Conservation (phyloP, 2,329 filamentous ascomycete genomes). For the Ceratocystis eucalypticola region DNA sequence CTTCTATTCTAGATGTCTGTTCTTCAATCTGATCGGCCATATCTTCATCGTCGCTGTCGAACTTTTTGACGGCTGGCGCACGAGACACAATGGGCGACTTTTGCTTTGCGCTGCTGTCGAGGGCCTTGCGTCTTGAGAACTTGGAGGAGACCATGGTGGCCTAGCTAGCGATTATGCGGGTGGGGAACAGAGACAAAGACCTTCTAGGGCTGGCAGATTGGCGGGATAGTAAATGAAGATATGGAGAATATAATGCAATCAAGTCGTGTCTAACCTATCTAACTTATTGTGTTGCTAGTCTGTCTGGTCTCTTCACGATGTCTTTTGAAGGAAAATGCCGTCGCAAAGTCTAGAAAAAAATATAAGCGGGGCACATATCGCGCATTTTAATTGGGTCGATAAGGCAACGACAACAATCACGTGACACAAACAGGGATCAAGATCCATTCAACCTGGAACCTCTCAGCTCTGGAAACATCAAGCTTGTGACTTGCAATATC, state of each 20-base stretch:
- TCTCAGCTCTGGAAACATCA: not conserved
- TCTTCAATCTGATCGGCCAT: not conserved
- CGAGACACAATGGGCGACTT: not conserved
- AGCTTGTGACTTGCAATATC: no score
- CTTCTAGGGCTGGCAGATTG: not conserved
- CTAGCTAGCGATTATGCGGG: not conserved
- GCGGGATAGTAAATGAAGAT: no score
- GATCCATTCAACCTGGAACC: not conserved
- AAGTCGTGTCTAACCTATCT: no score
- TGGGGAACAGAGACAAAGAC: not conserved
- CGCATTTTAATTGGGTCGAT: not conserved
- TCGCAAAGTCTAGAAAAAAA: constrained; percentile 2
- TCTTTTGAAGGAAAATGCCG: not conserved
- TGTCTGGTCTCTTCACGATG: not conserved
- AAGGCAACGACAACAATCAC: not conserved
- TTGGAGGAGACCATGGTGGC: constrained; percentile 13
- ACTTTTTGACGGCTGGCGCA: constrained; percentile 11
- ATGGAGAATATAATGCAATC: no score
- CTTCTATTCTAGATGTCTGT: not conserved
- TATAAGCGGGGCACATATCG: not conserved
- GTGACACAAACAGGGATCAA: not conserved
- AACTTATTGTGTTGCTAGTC: not conserved
- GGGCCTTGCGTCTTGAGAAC: constrained; percentile 19
- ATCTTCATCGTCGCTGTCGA: constrained; percentile 18
- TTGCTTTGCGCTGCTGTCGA: not conserved